Evolutionary conservation across 257 asterid genomes (phyloP).

Genomic region (Prunella vulgaris): DNA sequence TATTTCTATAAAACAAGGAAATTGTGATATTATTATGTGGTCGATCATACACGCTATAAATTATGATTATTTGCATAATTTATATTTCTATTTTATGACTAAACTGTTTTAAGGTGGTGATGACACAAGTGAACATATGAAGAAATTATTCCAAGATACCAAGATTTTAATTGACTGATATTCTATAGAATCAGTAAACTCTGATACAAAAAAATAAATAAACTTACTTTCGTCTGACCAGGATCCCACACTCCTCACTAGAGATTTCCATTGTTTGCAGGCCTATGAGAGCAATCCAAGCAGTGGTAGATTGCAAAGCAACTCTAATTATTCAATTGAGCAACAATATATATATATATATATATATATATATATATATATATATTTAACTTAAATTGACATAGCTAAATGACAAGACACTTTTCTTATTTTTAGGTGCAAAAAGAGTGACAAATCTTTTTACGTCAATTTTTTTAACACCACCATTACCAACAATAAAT

Average conservation of each 20-base stretch:
- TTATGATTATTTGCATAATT: neutral
- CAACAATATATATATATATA: no score
- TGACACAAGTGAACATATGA: neutral
- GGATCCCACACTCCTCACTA: neutral
- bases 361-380: no score
- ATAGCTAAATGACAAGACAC: no score
- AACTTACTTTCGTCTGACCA: neutral
- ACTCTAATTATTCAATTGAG: no score
- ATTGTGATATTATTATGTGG: neutral
- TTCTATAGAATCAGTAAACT: neutral
- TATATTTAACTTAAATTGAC: no score
- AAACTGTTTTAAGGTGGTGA: neutral
- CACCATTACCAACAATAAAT: no score
- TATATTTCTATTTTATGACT: neutral
- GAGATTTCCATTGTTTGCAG: constrained; percentile 35
- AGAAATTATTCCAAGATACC: neutral
- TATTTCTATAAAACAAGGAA: neutral
- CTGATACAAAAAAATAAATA: neutral
- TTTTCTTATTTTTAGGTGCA: no score
- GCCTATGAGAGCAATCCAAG: constrained; percentile 71
- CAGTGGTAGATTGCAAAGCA: constrained; percentile 74
- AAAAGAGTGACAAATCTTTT: no score
- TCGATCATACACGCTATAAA: neutral
- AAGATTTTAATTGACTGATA: neutral
- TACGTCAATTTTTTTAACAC: no score